Evolutionary conservation across 2,329 filamentous ascomycete species (phyloP), one percentile per base, ranked within the genome.

Genomic region (Decorospora gaudefroyi): DNA sequence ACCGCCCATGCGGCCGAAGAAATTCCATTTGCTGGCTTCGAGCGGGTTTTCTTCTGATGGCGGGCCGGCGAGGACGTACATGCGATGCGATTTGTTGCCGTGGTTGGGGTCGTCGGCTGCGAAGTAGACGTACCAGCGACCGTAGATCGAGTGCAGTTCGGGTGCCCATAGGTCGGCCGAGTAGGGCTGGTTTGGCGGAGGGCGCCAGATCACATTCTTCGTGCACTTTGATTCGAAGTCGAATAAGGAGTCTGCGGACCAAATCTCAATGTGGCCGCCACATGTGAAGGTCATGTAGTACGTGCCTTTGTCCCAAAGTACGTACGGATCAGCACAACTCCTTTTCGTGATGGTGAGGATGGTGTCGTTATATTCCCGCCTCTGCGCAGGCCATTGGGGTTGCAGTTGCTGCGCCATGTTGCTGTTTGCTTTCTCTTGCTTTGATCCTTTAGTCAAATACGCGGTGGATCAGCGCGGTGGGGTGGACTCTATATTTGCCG

Each of bases 101-200:
- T 71, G 55, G 27, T 57, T 47, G 1, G 70, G 70, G 49, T 76
- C 59, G 13, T 68, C 71, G 11, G 68, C 72, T 3, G 67, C 75
- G 58, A 70, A 76, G 61, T 81, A 81, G 47, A 80, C 70, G 60
- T 79, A 82, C 79, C 79, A 82, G 15, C 71, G 71, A 0, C 74
- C 75, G 25, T 73, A 63, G 17, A 81, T 67, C 33, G 63, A 63
- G 57, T 82, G 79, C 0, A 82, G 69, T 65, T 82, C 79, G 0
- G 79, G 79, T 0, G 79, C 79, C 79, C 79, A 82, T 21, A 82
- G 66, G 50, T 72, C 73, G 27, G 65, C 73, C 6, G 70, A 72
- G 68, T 73, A 75, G 12, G 66, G 61, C 7, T 69, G 70, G 45
- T 72, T 63, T 9, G 71, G 72, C 0, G 72, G 63, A 19, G 77